These are phyloP conservation scores for Umbilicus rupestris DNA, from an alignment of 164 flowering plant genomes.

Conservation along the genomic window DNA sequence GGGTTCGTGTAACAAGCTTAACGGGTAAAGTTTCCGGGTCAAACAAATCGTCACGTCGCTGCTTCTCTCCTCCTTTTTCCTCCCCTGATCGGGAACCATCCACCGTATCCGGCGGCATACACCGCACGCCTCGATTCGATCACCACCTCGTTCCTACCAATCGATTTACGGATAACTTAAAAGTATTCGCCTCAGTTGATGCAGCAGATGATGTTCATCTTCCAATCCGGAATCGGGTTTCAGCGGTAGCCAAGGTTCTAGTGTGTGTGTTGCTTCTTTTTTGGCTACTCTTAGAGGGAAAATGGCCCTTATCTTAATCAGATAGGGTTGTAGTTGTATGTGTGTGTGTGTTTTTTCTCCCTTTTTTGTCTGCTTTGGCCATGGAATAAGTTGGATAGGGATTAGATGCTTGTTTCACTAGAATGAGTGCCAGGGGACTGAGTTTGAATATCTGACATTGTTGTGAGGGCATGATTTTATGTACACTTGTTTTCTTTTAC, in stretches of 20 bases:
- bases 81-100: neutral
- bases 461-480: too few relatives aligned
- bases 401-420: too few relatives aligned
- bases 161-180: neutral
- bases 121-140: neutral
- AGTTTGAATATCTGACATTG: too few relatives aligned
- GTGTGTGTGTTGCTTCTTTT: neutral
- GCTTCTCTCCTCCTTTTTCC: neutral
- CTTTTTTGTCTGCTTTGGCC: too few relatives aligned
- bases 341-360: neutral
- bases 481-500: too few relatives aligned
- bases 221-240: neutral
- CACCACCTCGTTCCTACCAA: neutral
- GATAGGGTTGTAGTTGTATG: neutral
- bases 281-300: neutral
- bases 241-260: neutral
- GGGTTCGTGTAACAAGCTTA: neutral
- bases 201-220: neutral
- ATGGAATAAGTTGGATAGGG: too few relatives aligned
- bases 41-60: neutral
- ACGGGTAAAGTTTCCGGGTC: conserved; percentile 1
- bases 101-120: neutral
- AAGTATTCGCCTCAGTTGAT: neutral
- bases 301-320: neutral
- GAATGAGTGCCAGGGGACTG: too few relatives aligned